phyloP scores from a whole-genome alignment of 163 green algal species.

The Coccomyxa subellipsoidea region DNA sequence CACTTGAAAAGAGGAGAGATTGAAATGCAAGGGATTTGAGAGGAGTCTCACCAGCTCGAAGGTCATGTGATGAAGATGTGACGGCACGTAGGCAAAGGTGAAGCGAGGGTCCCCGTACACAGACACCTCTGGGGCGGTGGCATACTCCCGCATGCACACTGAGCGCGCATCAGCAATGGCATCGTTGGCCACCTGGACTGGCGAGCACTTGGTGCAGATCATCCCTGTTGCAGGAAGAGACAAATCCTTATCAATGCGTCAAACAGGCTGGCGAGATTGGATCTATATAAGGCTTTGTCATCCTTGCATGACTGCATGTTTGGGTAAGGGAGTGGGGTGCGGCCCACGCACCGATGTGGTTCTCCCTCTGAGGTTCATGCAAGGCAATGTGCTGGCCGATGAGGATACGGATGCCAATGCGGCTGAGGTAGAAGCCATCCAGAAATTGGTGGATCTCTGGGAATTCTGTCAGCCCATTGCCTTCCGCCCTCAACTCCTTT shows the following conservation, averaged over 20 bases:
- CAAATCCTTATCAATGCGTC: too few species aligned
- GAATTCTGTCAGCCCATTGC: constrained; percentile 68
- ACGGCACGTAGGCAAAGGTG: constrained; percentile 94
- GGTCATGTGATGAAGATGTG: constrained; percentile 93
- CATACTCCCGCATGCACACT: constrained; percentile 94
- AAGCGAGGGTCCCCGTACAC: constrained; percentile 90
- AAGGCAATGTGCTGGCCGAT: constrained; percentile 95
- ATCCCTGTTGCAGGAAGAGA: too few species aligned
- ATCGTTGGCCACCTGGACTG: constrained; percentile 74
- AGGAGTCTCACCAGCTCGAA: constrained; percentile 82
- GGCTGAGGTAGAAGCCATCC: constrained; percentile 97
- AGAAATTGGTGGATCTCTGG: constrained; percentile 93
- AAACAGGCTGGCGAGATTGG: too few species aligned
- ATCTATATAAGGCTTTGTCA: too few species aligned
- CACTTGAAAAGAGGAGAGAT: not conserved
- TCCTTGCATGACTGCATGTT: too few species aligned
- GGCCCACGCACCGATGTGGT: constrained; percentile 73
- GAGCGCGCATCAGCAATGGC: constrained; percentile 88
- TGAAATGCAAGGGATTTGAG: not conserved
- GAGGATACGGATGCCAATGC: constrained; percentile 98
- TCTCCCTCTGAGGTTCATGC: constrained; percentile 75
- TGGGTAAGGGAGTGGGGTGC: too few species aligned
- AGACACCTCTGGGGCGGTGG: constrained; percentile 82
- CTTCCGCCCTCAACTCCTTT: constrained; percentile 34
- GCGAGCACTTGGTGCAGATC: constrained; percentile 87